Evolutionary conservation across 139 green algal species (phyloP), one percentile per base, ranked within the genome.

Genomic region (Protoeuglena noctilucae): DNA sequence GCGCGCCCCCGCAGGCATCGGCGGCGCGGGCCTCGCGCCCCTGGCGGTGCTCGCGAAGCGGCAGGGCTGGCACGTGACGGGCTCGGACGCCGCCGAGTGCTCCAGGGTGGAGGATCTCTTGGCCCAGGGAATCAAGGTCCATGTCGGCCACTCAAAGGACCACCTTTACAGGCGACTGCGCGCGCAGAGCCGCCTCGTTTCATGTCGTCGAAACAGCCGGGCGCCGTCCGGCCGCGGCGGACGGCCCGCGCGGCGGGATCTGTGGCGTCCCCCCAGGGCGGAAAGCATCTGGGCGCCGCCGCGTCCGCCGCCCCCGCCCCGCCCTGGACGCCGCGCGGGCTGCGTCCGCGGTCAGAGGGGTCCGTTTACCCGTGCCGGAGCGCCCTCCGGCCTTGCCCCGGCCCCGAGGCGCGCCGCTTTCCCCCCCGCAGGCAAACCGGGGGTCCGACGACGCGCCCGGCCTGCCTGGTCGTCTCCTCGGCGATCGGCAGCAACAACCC

Each of bases 1-100:
- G n/a, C n/a, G n/a, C n/a, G n/a, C n/a, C n/a, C n/a, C n/a, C 51
- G 51, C 47, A 14, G 51, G 51, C 28, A 57, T 57, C 29, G 51
- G 51, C 17, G 51, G 51, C 28, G 30, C 28, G 7, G 51, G 51
- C 4, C 29, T 57, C 14, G 30, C 51, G 7, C 30, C 30, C 28
- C 28, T 57, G 7, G 51, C 51, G n/a, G 17, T 17, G 51, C 29
- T 57, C 3, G 51, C 51, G 3, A 22, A 48, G 28, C 14, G 9
- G 51, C n/a, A 41, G 28, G 51, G 51, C 26, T 57, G 51, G 51
- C 28, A 24, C 17, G 51, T 57, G 26, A 46, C 22, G 3, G 51
- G 51, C 12, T 48, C 28, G 28, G 51, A 57, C 28, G 34, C 34
- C 7, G 21, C 12, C 17, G 28, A 22, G 28, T 48, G 28, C 29